These are phyloP conservation scores for Decorospora gaudefroyi DNA, from an alignment of 2,329 filamentous ascomycete species.

Conservation along the genomic window DNA sequence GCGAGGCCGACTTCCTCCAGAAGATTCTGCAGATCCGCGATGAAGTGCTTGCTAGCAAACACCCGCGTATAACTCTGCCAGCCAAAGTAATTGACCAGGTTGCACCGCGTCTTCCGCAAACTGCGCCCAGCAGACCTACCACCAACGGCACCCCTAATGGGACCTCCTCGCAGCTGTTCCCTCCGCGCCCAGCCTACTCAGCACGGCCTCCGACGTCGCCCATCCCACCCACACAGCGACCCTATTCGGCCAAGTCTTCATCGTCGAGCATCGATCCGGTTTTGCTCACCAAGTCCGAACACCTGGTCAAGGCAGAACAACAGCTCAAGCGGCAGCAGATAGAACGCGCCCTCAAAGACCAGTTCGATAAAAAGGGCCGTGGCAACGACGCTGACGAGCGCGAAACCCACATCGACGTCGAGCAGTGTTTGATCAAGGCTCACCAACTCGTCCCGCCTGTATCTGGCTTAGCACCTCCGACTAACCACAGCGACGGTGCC, in stretches of 20 bases:
- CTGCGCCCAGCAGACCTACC: constrained; percentile 34
- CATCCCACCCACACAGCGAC: constrained; percentile 37
- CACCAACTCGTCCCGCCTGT: constrained; percentile 72
- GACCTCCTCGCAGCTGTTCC: constrained; percentile 29
- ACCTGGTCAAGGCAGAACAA: constrained; percentile 79
- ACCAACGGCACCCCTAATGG: constrained; percentile 42
- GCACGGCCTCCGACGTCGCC: constrained; percentile 29
- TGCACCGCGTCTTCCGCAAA: constrained; percentile 41
- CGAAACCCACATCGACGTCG: constrained; percentile 50
- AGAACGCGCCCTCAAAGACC: constrained; percentile 76
- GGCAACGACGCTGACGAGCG: constrained; percentile 58
- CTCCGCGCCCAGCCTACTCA: constrained; percentile 39
- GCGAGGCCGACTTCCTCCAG: constrained; percentile 64
- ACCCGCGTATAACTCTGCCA: constrained; percentile 65
- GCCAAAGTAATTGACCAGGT: constrained; percentile 56
- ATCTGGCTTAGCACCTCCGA: constrained; percentile 59
- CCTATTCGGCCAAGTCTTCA: constrained; percentile 50
- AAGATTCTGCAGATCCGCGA: constrained; percentile 82
- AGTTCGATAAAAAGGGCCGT: constrained; percentile 66
- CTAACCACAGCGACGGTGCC: constrained; percentile 68
- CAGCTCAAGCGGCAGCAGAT: constrained; percentile 79
- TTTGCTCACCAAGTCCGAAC: constrained; percentile 82
- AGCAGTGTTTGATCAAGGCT: constrained; percentile 59
- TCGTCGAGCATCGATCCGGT: constrained; percentile 78
- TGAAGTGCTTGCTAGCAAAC: constrained; percentile 75